Percentiles rank a stretch among this genome's conserved stretches.
phyloP scores from a whole-genome alignment of 495 filamentous ascomycete species.

The Xylona heveae region DNA sequence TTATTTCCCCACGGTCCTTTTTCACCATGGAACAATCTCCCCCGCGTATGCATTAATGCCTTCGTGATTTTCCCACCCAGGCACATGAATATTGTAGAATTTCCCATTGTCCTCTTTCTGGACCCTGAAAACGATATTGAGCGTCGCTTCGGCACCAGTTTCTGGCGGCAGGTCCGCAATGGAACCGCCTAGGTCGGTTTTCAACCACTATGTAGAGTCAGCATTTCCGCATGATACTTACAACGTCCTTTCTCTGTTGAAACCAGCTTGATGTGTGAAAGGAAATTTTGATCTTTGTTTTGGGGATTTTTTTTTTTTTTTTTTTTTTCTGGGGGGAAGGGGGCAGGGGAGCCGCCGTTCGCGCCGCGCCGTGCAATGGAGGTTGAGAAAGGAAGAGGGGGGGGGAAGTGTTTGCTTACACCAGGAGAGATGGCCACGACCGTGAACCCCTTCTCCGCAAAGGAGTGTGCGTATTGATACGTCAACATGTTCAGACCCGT shows the following conservation, averaged over 20 bases:
- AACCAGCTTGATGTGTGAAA: too few relatives aligned
- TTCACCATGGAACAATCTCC: conserved; percentile 16
- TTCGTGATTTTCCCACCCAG: conserved; percentile 19
- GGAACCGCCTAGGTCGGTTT: conserved; percentile 24
- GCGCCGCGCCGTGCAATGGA: too few relatives aligned
- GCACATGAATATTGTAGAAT: conserved; percentile 22
- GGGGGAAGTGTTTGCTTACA: conserved; percentile 13
- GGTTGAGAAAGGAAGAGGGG: too few relatives aligned
- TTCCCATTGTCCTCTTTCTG: conserved; percentile 20
- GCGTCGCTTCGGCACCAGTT: conserved; percentile 20
- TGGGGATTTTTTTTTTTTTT: too few relatives aligned
- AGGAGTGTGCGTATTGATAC: conserved; percentile 22
- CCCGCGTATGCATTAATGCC: conserved; percentile 20
- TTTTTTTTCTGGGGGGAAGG: too few relatives aligned
- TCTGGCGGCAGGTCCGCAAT: conserved; percentile 23
- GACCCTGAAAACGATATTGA: conserved; percentile 21
- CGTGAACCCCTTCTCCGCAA: conserved; percentile 20
- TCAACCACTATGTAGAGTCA: conserved; percentile 28
- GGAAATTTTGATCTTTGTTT: too few relatives aligned
- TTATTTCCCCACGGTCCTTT: too few relatives aligned
- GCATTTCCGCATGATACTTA: too few relatives aligned
- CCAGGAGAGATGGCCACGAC: conserved; percentile 25
- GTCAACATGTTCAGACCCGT: conserved; percentile 28
- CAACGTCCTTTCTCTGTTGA: too few relatives aligned
- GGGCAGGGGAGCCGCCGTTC: too few relatives aligned